phyloP scores from a whole-genome alignment of 176 grass and related monocot genomes.

The Pharus latifolius region DNA sequence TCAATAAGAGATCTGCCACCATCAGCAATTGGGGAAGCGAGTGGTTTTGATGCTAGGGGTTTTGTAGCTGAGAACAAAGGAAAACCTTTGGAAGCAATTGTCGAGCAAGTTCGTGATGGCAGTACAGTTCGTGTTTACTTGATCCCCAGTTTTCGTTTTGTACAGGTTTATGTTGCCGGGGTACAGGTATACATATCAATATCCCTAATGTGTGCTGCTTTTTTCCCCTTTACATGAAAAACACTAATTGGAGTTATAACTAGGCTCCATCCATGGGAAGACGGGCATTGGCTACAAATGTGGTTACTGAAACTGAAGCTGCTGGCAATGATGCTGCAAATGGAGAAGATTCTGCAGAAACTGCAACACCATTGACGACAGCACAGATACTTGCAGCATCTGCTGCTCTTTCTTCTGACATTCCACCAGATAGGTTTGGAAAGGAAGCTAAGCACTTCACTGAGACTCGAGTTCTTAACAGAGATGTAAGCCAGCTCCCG shows the following conservation, averaged over 20 bases:
- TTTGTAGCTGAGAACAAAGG: constrained; percentile 75
- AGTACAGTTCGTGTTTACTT: constrained; percentile 84
- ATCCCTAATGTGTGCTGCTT: not conserved
- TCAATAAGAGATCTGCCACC: constrained; percentile 90
- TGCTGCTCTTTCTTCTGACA: constrained; percentile 38
- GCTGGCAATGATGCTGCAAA: constrained; percentile 42
- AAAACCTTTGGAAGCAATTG: constrained; percentile 79
- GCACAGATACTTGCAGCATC: constrained; percentile 82
- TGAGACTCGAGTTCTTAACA: constrained; percentile 66
- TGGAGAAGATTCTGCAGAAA: constrained; percentile 47
- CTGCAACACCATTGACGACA: constrained; percentile 51
- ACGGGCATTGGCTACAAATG: constrained; percentile 32
- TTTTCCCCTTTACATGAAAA: not conserved
- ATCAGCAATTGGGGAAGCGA: constrained; percentile 85
- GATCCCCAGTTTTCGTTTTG: constrained; percentile 82
- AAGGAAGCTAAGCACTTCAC: constrained; percentile 93
- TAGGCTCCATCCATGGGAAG: constrained; percentile 93
- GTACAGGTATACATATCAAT: constrained; percentile 52
- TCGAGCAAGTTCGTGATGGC: constrained; percentile 96
- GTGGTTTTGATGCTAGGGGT: constrained; percentile 87
- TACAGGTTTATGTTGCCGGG: constrained; percentile 94
- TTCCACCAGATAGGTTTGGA: constrained; percentile 81
- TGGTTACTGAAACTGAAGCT: constrained; percentile 34
- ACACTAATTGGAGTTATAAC: constrained; percentile 8
- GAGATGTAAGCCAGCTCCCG: not conserved